Evolutionary conservation across 805 yeast genomes (phyloP), one percentile per base, ranked within the genome.

Genomic region (Metschnikowia anglica): DNA sequence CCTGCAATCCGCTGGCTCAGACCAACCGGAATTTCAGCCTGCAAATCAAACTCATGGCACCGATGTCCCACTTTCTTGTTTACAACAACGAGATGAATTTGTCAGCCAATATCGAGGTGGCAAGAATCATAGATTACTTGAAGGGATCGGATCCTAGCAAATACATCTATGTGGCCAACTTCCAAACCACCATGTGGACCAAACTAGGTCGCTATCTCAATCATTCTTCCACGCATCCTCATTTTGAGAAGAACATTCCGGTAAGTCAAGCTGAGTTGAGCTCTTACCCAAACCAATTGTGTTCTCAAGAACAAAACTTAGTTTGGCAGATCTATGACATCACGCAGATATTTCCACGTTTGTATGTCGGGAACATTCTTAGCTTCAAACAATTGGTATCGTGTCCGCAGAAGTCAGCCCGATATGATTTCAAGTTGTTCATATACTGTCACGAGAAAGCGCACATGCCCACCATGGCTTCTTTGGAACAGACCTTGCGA

Each of bases 251-350:
- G 32, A 28, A 13, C 32, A 37, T 28, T 30, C 23, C 24, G 41
- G 36, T 24, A 5, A 18, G 20, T 21, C 33, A 25, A 6, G 11
- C 28, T 2, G 44, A 37, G 17, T 18, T 34, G 1, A 20, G 3
- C 5, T 4, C 34, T 2, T 13, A 7, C 15, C 21, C 32, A 12
- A 36, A 37, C 30, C 54, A 56, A 33, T 47, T 63, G 21, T 49
- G 60, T 19, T 50, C 52, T 29, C 52, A 60, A 54, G 73, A 68
- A 48, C 72, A 68, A 41, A 60, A 63, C 30, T 51, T 66, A 25
- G 55, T 65, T 25, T 63, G 69, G 68, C 60, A 51, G 42, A 48
- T 59, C 33, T 62, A 66, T 44, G 57, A 62, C 17, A 51, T 57
- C 57, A 59, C 54, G 39, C 55, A 62, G 61, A 42, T 60, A 6